Percentiles rank a stretch among this genome's conserved stretches.
These are phyloP conservation scores for Coleophoma crateriformis DNA, from an alignment of 2,329 filamentous ascomycete species.

Conservation along the genomic window DNA sequence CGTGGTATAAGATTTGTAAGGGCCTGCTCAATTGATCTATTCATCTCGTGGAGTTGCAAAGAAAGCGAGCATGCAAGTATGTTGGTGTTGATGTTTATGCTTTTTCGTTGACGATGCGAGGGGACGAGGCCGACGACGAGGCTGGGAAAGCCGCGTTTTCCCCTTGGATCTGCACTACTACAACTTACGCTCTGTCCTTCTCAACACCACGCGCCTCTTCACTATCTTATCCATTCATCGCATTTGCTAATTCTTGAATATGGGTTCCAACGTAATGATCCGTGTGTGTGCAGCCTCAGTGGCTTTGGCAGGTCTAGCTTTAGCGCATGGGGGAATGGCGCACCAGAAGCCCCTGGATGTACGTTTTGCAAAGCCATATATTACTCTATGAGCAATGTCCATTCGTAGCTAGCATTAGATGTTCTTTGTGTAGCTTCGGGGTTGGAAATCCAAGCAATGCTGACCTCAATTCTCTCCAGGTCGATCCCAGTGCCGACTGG, in stretches of 20 bases:
- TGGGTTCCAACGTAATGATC: background rate
- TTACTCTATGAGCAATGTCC: too few species aligned
- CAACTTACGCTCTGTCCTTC: too few species aligned
- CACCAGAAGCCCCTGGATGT: conserved; percentile 50
- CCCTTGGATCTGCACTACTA: background rate
- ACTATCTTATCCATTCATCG: too few species aligned
- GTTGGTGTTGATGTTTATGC: background rate
- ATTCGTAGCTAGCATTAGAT: too few species aligned
- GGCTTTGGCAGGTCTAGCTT: conserved; percentile 34
- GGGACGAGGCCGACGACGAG: background rate
- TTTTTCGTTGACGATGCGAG: background rate
- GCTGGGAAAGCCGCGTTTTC: background rate
- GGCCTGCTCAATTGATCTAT: conserved; percentile 66
- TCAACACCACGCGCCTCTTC: too few species aligned
- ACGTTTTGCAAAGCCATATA: background rate
- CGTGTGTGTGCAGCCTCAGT: conserved; percentile 12
- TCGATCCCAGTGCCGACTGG: conserved; percentile 49
- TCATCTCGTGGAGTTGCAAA: conserved; percentile 45
- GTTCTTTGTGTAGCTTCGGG: too few species aligned
- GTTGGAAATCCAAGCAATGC: conserved; percentile 23
- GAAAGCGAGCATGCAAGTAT: background rate
- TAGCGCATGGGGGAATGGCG: conserved; percentile 48
- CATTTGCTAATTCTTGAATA: too few species aligned
- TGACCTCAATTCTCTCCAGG: conserved; percentile 50
- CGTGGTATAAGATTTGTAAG: conserved; percentile 71